Conservation (phyloP, 495 filamentous ascomycete species). For the Terfezia boudieri region DNA sequence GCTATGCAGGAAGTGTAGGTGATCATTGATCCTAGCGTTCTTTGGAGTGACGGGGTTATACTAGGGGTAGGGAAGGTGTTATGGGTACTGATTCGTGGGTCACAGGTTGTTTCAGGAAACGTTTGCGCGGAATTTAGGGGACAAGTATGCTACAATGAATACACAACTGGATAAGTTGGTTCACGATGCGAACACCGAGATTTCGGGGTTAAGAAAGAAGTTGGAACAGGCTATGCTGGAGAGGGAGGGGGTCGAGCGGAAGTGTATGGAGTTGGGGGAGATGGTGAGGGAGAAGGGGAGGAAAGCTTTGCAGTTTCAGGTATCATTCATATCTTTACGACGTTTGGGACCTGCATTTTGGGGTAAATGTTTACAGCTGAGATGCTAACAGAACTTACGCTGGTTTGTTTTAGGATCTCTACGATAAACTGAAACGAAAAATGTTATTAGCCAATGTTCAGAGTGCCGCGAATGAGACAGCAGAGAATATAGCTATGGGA, state of each 20-base stretch:
- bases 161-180: conserved; percentile 59
- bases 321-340: not conserved
- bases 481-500: not conserved
- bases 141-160: conserved; percentile 48
- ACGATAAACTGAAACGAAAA: conserved; percentile 51
- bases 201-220: conserved; percentile 42
- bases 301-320: conserved; percentile 50
- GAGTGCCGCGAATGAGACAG: not conserved
- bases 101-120: conserved; percentile 61
- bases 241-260: conserved; percentile 43
- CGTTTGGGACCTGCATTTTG: too few species aligned
- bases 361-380: not conserved
- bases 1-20: conserved; percentile 70
- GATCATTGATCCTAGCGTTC: not conserved
- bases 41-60: too few species aligned
- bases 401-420: conserved; percentile 35
- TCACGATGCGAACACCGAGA: conserved; percentile 60
- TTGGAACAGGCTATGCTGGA: conserved; percentile 42
- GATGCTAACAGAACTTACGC: not conserved
- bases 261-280: conserved; percentile 52
- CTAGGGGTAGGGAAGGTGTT: too few species aligned
- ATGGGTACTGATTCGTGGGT: too few species aligned
- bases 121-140: conserved; percentile 45
- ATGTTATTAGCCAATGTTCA: not conserved
- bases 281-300: conserved; percentile 50